Percentiles rank a stretch among this genome's conserved stretches.
phyloP scores from a whole-genome alignment of 2,329 filamentous ascomycete genomes.

The Malbranchea zuffiana region DNA sequence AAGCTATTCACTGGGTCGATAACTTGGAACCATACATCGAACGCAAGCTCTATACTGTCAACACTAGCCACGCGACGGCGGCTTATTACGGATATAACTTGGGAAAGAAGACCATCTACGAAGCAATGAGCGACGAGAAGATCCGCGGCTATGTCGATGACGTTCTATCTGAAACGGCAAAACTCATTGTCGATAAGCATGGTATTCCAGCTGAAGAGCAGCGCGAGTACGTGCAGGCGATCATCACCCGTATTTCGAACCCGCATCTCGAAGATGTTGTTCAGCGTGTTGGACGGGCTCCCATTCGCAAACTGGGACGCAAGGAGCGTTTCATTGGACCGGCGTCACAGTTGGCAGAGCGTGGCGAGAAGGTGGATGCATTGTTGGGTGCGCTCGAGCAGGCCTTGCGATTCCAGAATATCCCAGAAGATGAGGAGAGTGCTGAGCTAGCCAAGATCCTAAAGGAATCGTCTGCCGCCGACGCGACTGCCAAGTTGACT shows the following conservation, averaged over 20 bases:
- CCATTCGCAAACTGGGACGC: conserved; percentile 82
- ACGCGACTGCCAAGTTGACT: conserved; percentile 69
- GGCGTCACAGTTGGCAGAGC: conserved; percentile 77
- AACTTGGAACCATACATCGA: conserved; percentile 92
- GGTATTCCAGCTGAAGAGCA: conserved; percentile 65
- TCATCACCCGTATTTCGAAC: conserved; percentile 87
- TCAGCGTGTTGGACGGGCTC: conserved; percentile 88
- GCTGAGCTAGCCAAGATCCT: conserved; percentile 76
- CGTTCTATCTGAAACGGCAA: conserved; percentile 74
- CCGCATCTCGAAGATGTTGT: conserved; percentile 85
- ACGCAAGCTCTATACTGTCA: conserved; percentile 98
- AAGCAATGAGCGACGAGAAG: conserved; percentile 68
- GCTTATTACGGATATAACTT: conserved; percentile 89
- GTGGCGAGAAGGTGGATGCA: conserved; percentile 58
- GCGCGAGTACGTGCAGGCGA: conserved; percentile 78
- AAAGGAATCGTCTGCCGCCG: conserved; percentile 58
- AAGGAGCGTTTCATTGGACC: conserved; percentile 95
- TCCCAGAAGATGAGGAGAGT: conserved; percentile 84
- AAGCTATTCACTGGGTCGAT: conserved; percentile 87
- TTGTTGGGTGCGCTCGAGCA: conserved; percentile 79
- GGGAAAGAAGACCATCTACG: conserved; percentile 78
- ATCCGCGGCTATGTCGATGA: conserved; percentile 71
- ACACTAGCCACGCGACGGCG: conserved; percentile 91
- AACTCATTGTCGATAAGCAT: conserved; percentile 79
- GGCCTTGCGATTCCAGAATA: conserved; percentile 90